Percentiles rank a stretch among this genome's conserved stretches.
These are phyloP conservation scores for Aspergillus oerlinghausenensis DNA, from an alignment of 2,329 filamentous ascomycete genomes.

Conservation along the genomic window DNA sequence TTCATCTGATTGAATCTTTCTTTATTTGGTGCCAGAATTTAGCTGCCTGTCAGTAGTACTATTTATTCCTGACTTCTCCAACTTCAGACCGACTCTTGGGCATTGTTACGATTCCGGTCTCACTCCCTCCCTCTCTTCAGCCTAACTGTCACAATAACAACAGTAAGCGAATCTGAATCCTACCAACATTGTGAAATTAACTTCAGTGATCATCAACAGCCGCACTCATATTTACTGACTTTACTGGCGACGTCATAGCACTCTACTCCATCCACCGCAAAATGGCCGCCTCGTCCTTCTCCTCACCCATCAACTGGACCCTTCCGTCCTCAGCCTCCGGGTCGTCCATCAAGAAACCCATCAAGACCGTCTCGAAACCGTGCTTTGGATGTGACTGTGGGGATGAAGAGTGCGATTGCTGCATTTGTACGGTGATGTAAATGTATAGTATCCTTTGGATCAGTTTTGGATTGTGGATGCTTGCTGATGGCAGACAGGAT, in stretches of 20 bases:
- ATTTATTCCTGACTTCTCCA: neutral
- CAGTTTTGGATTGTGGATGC: neutral
- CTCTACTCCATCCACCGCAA: neutral
- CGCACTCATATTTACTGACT: neutral
- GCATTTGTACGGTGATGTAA: conserved; percentile 41
- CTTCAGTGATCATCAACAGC: neutral
- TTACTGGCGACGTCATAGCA: neutral
- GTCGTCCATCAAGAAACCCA: conserved; percentile 34
- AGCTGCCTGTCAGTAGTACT: neutral
- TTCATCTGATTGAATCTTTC: neutral
- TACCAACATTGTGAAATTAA: neutral
- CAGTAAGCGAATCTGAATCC: neutral
- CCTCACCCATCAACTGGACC: conserved; percentile 26
- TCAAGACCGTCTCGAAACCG: conserved; percentile 36
- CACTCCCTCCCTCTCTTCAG: neutral
- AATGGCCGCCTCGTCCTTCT: conserved; percentile 18
- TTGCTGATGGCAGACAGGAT: neutral
- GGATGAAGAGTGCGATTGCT: conserved; percentile 39
- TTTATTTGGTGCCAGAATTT: neutral
- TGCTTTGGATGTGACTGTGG: conserved; percentile 41
- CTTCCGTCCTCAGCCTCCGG: conserved; percentile 34
- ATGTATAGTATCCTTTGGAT: neutral
- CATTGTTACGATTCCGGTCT: neutral
- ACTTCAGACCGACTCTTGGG: neutral
- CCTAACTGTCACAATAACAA: neutral